Conservation (phyloP, 257 asterid genomes). For the Capsicum pubescens region DNA sequence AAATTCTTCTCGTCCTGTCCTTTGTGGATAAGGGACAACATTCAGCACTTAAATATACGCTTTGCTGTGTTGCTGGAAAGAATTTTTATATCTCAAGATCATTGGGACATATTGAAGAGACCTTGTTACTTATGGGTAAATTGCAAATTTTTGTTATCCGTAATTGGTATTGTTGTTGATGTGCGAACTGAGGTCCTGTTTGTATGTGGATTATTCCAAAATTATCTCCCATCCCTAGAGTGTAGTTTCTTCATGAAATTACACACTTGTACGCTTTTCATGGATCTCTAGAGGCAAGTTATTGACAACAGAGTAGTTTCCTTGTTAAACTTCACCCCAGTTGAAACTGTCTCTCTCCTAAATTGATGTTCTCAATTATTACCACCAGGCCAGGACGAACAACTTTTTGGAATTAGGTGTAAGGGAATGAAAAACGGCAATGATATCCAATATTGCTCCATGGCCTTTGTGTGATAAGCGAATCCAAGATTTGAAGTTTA, state of each 20-base stretch:
- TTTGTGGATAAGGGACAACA: not conserved
- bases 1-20: not conserved
- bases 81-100: not conserved
- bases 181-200: not conserved
- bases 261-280: not conserved
- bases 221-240: not conserved
- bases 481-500: too few relatives aligned
- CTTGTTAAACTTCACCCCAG: not conserved
- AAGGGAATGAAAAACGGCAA: constrained; percentile 46
- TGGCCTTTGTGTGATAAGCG: constrained; percentile 54
- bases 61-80: not conserved
- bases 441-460: constrained; percentile 57
- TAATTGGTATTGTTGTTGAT: not conserved
- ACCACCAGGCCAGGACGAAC: not conserved
- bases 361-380: not conserved
- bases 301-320: not conserved
- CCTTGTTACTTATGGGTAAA: not conserved
- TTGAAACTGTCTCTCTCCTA: not conserved
- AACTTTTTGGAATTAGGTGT: not conserved
- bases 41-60: not conserved
- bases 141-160: not conserved
- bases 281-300: not conserved
- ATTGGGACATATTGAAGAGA: not conserved
- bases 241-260: not conserved
- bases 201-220: not conserved